Base-by-base conservation (phyloP, 345 rosid species). In the Camelina sativa region DNA sequence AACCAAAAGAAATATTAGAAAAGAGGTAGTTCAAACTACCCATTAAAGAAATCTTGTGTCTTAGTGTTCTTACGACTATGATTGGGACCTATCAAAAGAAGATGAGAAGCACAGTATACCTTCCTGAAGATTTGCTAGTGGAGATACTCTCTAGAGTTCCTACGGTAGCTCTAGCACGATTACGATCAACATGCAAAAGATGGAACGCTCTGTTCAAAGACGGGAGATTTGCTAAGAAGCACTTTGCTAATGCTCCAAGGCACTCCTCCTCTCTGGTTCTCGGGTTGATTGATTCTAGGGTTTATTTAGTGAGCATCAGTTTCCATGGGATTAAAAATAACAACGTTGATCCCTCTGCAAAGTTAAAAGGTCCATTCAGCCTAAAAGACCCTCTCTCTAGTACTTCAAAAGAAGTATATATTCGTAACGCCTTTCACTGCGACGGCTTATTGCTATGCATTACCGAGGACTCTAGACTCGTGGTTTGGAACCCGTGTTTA, bases 401-500 rank as follows among this genome's bases (percentile, higher is more conserved):
- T 11, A 19, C 5, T 11, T 19, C 55, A 20, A 2, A 10, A 51
- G 13, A 51, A 4, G 56, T 20, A 5, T 10, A 37, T 37, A 37
- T 35, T 8, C 41, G 41, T 3, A 0, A 8, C 41, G 41, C 10
- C 41, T 37, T 3, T 11, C 65, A 37, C 65, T 61, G 65, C 10
- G 28, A 38, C 4, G 65, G 65, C 20, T 61, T 38, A 11, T 19
- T 61, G 28, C 5, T 61, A 19, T 61, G 65, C 47, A 20, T 9
- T 4, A 38, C 28, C 9, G 11, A 19, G 2, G 32, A 38, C 11
- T 2, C 2, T 16, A 38, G 32, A 40, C n/a, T 61, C 0, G 2
- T 37, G 9, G 65, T 60, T 19, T 61, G 65, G 65, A 61, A 61
- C 7, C 65, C 65, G 1, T 61, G 47, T 61, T 6, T 6, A 6